Evolutionary conservation across 495 filamentous ascomycete species (phyloP).

Genomic region (Penicillium pancosmium): DNA sequence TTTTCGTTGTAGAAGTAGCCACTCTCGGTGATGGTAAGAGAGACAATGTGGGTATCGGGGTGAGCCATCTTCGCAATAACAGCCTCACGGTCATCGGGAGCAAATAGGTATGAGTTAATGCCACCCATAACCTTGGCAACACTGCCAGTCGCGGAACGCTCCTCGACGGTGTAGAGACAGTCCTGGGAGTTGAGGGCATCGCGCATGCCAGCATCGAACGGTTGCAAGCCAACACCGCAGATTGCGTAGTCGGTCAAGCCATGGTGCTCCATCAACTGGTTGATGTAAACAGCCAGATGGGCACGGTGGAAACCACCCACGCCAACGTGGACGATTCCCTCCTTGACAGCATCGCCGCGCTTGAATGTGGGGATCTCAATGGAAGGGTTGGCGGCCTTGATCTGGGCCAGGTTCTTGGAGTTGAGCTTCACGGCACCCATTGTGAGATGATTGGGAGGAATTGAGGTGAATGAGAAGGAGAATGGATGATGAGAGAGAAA

Average conservation of each 20-base stretch:
- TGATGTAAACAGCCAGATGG: conserved; percentile 51
- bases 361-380: conserved; percentile 40
- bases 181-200: conserved; percentile 47
- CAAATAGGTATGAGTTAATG: conserved; percentile 54
- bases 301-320: conserved; percentile 54
- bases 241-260: conserved; percentile 47
- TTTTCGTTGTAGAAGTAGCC: conserved; percentile 58
- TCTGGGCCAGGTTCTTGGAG: conserved; percentile 41
- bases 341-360: conserved; percentile 46
- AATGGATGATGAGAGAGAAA: not conserved
- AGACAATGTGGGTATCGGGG: conserved; percentile 53
- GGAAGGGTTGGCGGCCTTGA: conserved; percentile 29
- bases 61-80: conserved; percentile 54
- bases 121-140: conserved; percentile 48
- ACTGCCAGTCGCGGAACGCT: conserved; percentile 50
- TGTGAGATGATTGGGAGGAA: conserved; percentile 18
- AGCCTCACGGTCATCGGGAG: conserved; percentile 48
- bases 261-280: conserved; percentile 50
- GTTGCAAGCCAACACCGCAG: conserved; percentile 49
- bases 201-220: conserved; percentile 49
- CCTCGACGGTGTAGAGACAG: conserved; percentile 51
- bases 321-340: conserved; percentile 53
- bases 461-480: conserved; percentile 5
- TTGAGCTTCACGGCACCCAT: conserved; percentile 48
- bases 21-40: conserved; percentile 54